A percentile compares a stretch with the other conserved stretches of the same genome.
Evolutionary conservation across 2,329 filamentous ascomycete genomes (phyloP).

Genomic region (Xylaria sp.): DNA sequence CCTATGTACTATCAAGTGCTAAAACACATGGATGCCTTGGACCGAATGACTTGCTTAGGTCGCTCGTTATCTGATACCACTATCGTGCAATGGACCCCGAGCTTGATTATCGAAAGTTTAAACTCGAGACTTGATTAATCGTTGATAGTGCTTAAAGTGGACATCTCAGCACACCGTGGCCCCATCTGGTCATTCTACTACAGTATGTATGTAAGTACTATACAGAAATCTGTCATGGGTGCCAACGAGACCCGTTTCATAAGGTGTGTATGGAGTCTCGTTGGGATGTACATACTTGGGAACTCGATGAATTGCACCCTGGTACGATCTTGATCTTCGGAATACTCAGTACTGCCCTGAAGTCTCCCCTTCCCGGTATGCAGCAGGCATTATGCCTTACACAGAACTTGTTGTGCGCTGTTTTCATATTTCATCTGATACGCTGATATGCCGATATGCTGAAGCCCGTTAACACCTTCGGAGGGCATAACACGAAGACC

Average conservation of each 20-base stretch:
- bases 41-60: slow-evolving; percentile 10
- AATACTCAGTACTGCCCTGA: not conserved
- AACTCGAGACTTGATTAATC: not conserved
- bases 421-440: not conserved
- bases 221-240: slow-evolving; percentile 16
- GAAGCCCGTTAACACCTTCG: not conserved
- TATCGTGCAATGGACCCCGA: slow-evolving; percentile 12
- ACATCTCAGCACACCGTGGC: slow-evolving; percentile 17
- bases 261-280: slow-evolving; percentile 19
- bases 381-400: slow-evolving; percentile 1
- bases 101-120: not conserved
- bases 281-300: not conserved
- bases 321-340: slow-evolving; percentile 10
- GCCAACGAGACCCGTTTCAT: slow-evolving; percentile 28
- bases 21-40: not conserved
- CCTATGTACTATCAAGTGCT: slow-evolving; percentile 10
- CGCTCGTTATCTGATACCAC: slow-evolving; percentile 18
- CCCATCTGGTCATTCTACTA: slow-evolving; percentile 6
- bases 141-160: slow-evolving; percentile 19
- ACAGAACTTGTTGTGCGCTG: not conserved
- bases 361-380: not conserved
- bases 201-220: too few species aligned
- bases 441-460: slow-evolving; percentile 5
- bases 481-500: slow-evolving; percentile 12
- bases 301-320: not conserved